Evolutionary conservation across 23 red algal species (phyloP).

Genomic region (Gracilaria domingensis): DNA sequence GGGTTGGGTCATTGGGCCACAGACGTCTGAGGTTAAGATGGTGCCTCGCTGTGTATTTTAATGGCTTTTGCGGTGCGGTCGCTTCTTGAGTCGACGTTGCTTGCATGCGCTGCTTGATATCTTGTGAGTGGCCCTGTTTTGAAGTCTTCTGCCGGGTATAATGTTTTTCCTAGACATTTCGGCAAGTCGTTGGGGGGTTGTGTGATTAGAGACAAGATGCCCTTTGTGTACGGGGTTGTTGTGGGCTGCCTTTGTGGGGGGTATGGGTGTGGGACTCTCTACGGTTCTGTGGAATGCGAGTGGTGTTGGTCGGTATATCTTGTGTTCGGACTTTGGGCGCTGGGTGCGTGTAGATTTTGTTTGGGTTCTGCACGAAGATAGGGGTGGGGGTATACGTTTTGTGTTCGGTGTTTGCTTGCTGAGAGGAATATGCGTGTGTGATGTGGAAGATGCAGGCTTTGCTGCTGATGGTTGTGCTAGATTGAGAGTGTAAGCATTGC

Average conservation of each 20-base stretch:
- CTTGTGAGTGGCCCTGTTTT: background rate
- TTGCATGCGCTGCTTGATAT: background rate
- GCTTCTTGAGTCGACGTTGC: background rate
- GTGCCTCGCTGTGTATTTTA: background rate
- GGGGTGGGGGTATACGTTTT: too few species aligned
- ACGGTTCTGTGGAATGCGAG: too few species aligned
- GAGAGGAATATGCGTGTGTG: background rate
- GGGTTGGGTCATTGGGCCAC: background rate
- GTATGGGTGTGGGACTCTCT: too few species aligned
- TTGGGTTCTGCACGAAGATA: too few species aligned
- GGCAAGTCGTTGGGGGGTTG: background rate
- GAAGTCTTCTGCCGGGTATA: background rate
- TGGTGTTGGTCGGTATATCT: too few species aligned
- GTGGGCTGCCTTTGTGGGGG: too few species aligned
- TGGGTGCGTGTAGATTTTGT: too few species aligned
- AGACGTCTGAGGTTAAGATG: background rate
- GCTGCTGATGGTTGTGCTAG: background rate
- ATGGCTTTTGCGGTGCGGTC: background rate
- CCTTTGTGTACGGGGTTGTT: background rate
- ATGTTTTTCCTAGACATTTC: background rate
- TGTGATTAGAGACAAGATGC: background rate
- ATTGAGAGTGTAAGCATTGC: background rate
- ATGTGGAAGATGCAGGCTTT: background rate
- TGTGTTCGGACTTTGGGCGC: too few species aligned
- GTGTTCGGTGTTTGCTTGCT: too few species aligned